phyloP scores from a whole-genome alignment of 768 basidiomycete genomes.

The Cystobasidium onofrii region DNA sequence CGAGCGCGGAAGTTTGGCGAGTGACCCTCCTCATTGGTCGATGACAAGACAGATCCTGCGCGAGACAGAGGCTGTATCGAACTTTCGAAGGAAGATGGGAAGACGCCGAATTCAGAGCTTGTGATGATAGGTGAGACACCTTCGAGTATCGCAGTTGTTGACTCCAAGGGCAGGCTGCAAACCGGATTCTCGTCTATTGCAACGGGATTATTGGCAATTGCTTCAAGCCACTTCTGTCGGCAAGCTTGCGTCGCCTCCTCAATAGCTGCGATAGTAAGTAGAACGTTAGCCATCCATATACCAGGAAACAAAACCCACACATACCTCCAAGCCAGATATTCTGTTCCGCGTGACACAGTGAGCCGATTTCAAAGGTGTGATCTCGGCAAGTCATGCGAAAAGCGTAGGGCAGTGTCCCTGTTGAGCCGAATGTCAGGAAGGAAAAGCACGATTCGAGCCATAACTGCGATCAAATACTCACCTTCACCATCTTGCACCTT shows the following conservation, averaged over 20 bases:
- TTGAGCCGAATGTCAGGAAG: not conserved
- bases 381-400: constrained; percentile 65
- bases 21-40: not conserved
- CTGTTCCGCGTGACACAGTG: constrained; percentile 23
- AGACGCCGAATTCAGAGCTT: not conserved
- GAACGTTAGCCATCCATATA: not conserved
- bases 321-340: constrained; percentile 20
- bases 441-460: not conserved
- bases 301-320: not conserved
- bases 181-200: constrained; percentile 4
- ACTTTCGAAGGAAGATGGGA: not conserved
- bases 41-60: not conserved
- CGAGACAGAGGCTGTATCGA: not conserved
- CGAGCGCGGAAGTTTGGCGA: not conserved
- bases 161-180: constrained; percentile 8
- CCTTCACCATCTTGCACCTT: constrained; percentile 67
- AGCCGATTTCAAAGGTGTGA: constrained; percentile 59
- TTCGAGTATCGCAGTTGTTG: not conserved
- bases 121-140: constrained; percentile 8
- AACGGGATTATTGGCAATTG: not conserved
- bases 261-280: not conserved
- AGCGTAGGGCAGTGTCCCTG: constrained; percentile 71
- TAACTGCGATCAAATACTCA: constrained; percentile 47
- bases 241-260: not conserved
- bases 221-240: not conserved